Evolutionary conservation across 805 yeast species (phyloP), one percentile per base, ranked within the genome.

Genomic region (Teunomyces tritomae): DNA sequence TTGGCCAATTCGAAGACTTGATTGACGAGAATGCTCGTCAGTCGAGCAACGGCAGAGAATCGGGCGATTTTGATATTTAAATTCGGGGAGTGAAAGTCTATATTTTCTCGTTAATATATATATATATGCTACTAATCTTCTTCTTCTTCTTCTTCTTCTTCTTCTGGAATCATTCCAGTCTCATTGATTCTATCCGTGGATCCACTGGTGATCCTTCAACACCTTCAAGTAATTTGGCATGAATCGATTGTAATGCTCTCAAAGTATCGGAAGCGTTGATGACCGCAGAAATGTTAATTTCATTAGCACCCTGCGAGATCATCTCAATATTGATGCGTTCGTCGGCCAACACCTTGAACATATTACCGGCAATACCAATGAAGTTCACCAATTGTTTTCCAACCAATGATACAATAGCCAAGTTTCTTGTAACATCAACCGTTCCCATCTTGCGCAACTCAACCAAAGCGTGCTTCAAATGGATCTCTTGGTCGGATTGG

Each of bases 241-340:
- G 99, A 49, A 94, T 83, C 4, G 90, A 85, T 62, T 83, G 83
- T 55, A 94, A 76, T 3, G 98, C 98, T 64, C 87, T 87, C 28
- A 89, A 70, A 10, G 95, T 84, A 61, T 94, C 94, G 47, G 73
- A 71, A 55, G 87, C 89, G 54, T 87, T 87, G 52, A 94, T 89
- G 45, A 94, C 99, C 54, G 97, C 95, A 29, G 96, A 87, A 45
- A 94, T 94, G 66, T 94, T 94, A 62, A 94, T 94, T 70, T 94
- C 99, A 62, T 92, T 92, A 14, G 98, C 97, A 59, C 99, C 99
- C 77, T 94, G 99, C 49, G 90, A 82, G 69, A 94, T 94, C 99
- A 94, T 94, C 69, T 94, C 99, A 57, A 94, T 89, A 70, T 94
- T 94, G 63, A 94, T 86, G 40, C 81, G 80, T 59, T 92, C 95